These are phyloP conservation scores for Naegleria lovaniensis DNA, from an alignment of 208 protist genomes.

Conservation along the genomic window DNA sequence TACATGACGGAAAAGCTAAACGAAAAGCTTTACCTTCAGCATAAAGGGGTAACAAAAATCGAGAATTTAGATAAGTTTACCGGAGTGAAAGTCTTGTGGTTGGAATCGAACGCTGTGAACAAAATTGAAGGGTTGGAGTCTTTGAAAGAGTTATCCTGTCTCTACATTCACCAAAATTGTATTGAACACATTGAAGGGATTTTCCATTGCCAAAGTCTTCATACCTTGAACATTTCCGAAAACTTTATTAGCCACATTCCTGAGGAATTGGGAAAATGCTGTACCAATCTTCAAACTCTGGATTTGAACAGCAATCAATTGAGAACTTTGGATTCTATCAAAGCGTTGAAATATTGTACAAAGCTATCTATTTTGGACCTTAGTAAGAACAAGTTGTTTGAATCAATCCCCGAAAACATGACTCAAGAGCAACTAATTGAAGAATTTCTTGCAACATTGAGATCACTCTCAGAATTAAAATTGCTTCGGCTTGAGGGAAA, in stretches of 20 bases:
- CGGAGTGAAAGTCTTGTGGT: slow-evolving; percentile 42
- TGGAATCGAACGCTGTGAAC: slow-evolving; percentile 47
- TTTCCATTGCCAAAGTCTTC: slow-evolving; percentile 28
- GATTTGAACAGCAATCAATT: slow-evolving; percentile 41
- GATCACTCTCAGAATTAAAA: slow-evolving; percentile 16
- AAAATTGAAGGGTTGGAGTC: slow-evolving; percentile 36
- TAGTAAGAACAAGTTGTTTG: slow-evolving; percentile 42
- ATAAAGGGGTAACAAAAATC: slow-evolving; percentile 49
- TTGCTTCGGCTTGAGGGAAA: slow-evolving; percentile 47
- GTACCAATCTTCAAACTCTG: slow-evolving; percentile 36
- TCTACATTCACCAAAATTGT: slow-evolving; percentile 55
- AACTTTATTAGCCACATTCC: slow-evolving; percentile 42
- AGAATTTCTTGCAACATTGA: background rate
- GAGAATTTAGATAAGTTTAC: slow-evolving; percentile 49
- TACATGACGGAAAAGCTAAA: slow-evolving; percentile 38
- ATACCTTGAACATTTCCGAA: slow-evolving; percentile 47
- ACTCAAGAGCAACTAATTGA: background rate
- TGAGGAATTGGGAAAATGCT: background rate
- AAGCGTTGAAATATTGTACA: slow-evolving; percentile 24
- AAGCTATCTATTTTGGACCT: slow-evolving; percentile 43
- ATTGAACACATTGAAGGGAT: slow-evolving; percentile 45
- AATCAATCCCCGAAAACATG: background rate
- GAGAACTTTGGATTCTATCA: slow-evolving; percentile 13
- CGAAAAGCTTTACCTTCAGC: slow-evolving; percentile 53
- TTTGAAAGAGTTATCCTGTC: slow-evolving; percentile 35